Base-by-base conservation (phyloP, 305 asterid genomes). In the Andrographis paniculata region DNA sequence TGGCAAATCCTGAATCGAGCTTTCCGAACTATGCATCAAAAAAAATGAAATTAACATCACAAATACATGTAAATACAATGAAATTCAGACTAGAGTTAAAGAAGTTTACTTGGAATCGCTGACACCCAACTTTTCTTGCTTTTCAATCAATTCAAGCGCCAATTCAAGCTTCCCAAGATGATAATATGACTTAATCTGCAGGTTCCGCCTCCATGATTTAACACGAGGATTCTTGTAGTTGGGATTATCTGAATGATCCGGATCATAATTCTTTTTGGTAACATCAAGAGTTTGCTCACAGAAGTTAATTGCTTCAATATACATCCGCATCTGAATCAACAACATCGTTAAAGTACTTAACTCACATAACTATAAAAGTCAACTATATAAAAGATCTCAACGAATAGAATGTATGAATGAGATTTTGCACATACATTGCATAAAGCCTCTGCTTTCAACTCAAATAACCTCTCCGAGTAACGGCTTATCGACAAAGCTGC, bases 371-470 rank as follows among this genome's bases (percentile, higher is more conserved):
- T 49, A 18, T 17, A 14, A 48, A 58, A 49, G 30, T 53, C 23
- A 20, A 27, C 15, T 24, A 40, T 17, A 46, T 22, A 28, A 21
- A 13, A 42, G n/a, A 41, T 21, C 42, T 31, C 40, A 53, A 40
- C 45, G 30, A 35, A 38, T 12, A 43, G 36, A 45, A 39, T 27
- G 54, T 18, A 52, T 45, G 45, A 9, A 38, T 39, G 50, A 21
- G 45, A 46, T 21, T 48, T 27, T 61, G 67, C 33, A 63, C 88
- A 46, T 67, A 91, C 99, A 75, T 58, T 63, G 75, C 71, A 79
- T 35, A 91, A 65, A 37, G 85, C 88, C 69, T 81, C 87, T 61
- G 82, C 96, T 71, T 83, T 91, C 85, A 86, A 69, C 88, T 83
- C 73, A 61, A 83, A 74, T 58, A 91, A 67, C 58, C 63, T 75